Evolutionary conservation across 2,329 filamentous ascomycete genomes (phyloP).

Genomic region (Cytospora chrysosperma): DNA sequence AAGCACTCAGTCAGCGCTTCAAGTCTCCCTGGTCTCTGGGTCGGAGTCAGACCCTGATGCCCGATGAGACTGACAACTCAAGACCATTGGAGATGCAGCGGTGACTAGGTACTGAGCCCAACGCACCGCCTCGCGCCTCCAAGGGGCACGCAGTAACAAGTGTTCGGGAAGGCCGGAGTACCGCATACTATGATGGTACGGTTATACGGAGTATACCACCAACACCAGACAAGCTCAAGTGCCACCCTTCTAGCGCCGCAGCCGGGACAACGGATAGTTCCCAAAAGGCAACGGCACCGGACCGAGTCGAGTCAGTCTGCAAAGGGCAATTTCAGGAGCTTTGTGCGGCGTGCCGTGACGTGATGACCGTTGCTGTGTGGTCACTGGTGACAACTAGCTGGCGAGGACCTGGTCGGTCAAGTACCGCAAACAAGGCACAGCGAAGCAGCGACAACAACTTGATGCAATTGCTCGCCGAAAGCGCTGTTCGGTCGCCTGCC

Average conservation of each 20-base stretch:
- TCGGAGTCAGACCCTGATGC: constrained; percentile 9
- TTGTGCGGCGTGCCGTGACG: constrained; percentile 15
- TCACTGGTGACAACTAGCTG: constrained; percentile 3
- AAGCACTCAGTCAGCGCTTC: constrained; percentile 13
- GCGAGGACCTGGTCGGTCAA: constrained; percentile 13
- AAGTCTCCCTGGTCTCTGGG: neutral
- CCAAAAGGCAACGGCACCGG: constrained; percentile 18
- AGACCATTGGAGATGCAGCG: constrained; percentile 7
- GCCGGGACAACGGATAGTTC: constrained; percentile 16
- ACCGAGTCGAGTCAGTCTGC: constrained; percentile 20
- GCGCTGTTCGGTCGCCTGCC: constrained; percentile 6
- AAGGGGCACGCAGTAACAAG: constrained; percentile 10
- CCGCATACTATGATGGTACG: neutral
- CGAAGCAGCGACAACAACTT: constrained; percentile 13
- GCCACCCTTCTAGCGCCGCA: constrained; percentile 21
- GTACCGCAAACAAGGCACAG: constrained; percentile 14
- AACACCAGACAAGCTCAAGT: constrained; percentile 10
- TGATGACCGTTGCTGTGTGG: constrained; percentile 10
- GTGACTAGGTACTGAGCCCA: constrained; percentile 18
- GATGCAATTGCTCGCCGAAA: constrained; percentile 18
- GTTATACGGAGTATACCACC: constrained; percentile 6
- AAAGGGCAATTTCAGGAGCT: constrained; percentile 14
- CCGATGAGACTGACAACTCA: neutral
- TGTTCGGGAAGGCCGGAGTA: constrained; percentile 15
- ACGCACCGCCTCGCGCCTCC: constrained; percentile 15